Evolutionary conservation across 306 rosid genomes (phyloP).

Genomic region (Calophaca sinica): DNA sequence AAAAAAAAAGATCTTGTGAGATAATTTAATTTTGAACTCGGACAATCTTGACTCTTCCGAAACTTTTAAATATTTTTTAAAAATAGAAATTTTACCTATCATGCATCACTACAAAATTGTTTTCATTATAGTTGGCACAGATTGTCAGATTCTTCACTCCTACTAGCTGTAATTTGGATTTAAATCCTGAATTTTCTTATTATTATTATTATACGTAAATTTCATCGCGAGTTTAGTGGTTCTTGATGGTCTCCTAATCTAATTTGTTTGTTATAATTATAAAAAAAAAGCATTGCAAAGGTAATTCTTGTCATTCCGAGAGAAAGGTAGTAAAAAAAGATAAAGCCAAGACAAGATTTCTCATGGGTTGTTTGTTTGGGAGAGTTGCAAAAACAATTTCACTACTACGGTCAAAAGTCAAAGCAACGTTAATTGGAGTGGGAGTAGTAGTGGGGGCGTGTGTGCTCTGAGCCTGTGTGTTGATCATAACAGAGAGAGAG

Average conservation of each 20-base stretch:
- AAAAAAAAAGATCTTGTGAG: too few species aligned
- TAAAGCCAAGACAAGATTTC: neutral
- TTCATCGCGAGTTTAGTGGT: too few species aligned
- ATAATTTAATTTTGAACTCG: neutral
- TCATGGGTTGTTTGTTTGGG: neutral
- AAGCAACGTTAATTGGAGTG: conserved; percentile 20
- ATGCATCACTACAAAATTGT: neutral
- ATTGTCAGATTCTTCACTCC: too few species aligned
- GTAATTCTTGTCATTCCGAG: conserved; percentile 31
- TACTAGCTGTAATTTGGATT: too few species aligned
- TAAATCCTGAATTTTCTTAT: too few species aligned
- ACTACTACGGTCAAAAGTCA: conserved; percentile 40
- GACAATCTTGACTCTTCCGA: neutral
- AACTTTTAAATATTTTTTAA: neutral
- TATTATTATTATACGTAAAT: too few species aligned
- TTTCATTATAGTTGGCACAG: too few species aligned
- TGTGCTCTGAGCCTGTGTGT: conserved; percentile 34
- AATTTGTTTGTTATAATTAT: too few species aligned
- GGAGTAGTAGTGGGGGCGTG: conserved; percentile 23
- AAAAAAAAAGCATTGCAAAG: neutral
- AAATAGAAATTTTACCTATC: neutral
- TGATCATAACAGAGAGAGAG: conserved; percentile 43
- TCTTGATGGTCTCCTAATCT: too few species aligned
- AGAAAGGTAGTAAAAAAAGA: conserved; percentile 7
- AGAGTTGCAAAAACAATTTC: conserved; percentile 14